Evolutionary conservation across 768 basidiomycete genomes (phyloP), one percentile per base, ranked within the genome.

Genomic region (Pulveroboletus sp.): DNA sequence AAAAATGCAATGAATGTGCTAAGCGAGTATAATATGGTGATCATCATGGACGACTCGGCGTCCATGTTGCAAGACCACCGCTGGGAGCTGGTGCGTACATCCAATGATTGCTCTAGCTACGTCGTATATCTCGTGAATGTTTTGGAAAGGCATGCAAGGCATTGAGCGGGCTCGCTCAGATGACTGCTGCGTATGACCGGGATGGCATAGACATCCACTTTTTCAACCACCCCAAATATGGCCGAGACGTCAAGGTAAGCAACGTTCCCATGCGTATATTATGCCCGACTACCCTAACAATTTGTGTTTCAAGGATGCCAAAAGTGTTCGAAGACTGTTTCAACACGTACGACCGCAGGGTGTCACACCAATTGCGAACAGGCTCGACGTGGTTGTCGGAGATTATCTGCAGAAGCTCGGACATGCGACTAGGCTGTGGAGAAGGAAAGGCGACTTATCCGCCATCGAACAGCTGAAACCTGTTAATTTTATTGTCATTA

Each of bases 121-220:
- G 9, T 7, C 13, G 20, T 17, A 23, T 47, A 29, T 45, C 24
- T 45, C 21, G 8, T 50, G 21, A 21, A 27, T 29, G 24, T 2
- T 29, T 27, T 38, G 12, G 5, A 49, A n/a, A 45, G 43, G 58
- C 54, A 2, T 53, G 59, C 33, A 31, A 49, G 2, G 56, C 52
- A 0, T 40, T 84, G 25, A 71, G 72, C 35, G 61, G 66, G 3
- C 69, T 86, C 10, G 81, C 80, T 12, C 66, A 71, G 7, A 65
- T 66, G 6, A 81, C 81, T 1, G 63, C 72, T 2, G 50, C 62
- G 34, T 83, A 84, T 44, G 82, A 82, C 51, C 58, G 53, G 6
- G 75, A 83, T 48, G 84, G 84, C 3, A 75, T 86, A 34, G 84
- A 85, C 49, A 69, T 85, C 5, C 65, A 79, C 54, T 86, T 86